Evolutionary conservation across 2,329 filamentous ascomycete genomes (phyloP).

Genomic region (Ophiostoma tasmaniense): DNA sequence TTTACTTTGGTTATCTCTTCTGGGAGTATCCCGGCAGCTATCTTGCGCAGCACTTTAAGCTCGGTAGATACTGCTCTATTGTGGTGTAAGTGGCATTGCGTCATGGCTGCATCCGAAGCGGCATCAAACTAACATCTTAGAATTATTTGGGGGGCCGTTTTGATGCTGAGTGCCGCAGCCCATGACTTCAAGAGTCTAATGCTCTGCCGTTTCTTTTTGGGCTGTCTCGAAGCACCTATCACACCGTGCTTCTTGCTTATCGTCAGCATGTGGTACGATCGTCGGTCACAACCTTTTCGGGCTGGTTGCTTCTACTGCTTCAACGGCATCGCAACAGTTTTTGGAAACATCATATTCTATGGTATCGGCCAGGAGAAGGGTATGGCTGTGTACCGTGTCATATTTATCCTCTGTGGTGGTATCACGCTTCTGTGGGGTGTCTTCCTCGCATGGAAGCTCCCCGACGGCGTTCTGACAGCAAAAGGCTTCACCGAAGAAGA

Average conservation of each 20-base stretch:
- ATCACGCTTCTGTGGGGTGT: neutral
- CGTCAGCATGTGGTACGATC: neutral
- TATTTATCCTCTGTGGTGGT: neutral
- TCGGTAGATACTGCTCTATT: neutral
- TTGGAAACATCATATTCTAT: neutral
- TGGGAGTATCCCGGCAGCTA: neutral
- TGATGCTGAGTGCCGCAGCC: neutral
- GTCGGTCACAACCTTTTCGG: neutral
- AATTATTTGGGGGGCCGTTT: neutral
- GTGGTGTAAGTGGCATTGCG: neutral
- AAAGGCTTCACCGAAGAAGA: neutral
- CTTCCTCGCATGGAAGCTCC: neutral
- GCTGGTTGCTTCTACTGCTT: neutral
- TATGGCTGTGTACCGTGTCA: neutral
- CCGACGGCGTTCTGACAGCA: neutral
- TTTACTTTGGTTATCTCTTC: neutral
- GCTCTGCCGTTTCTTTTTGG: neutral
- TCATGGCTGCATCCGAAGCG: neutral
- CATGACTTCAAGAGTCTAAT: neutral
- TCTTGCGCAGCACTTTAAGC: neutral
- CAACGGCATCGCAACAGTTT: neutral
- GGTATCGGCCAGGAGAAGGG: neutral
- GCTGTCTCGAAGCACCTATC: neutral
- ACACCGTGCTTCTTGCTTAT: neutral
- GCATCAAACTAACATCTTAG: neutral